Percentiles rank a stretch among this genome's conserved stretches.
Evolutionary conservation across 306 rosid genomes (phyloP).

Genomic region (Rubus idaeus): DNA sequence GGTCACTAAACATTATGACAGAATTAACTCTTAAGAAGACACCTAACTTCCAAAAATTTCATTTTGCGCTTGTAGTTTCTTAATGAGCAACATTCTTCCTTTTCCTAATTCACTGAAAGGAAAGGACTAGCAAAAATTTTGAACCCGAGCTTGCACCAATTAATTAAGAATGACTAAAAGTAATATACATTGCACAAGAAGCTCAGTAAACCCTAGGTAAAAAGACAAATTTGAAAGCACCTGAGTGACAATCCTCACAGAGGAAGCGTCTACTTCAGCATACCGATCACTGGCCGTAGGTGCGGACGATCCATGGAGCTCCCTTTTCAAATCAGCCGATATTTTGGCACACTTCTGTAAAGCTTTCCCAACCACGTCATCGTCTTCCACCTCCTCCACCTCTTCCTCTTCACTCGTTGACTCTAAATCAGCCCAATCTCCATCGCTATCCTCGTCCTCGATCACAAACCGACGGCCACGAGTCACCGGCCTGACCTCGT

Average conservation of each 20-base stretch:
- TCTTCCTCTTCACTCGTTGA: conserved; percentile 53
- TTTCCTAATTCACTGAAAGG: neutral
- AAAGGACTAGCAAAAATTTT: neutral
- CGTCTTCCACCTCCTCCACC: conserved; percentile 32
- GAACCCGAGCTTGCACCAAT: neutral
- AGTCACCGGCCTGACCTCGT: conserved; percentile 22
- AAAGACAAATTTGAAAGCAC: conserved; percentile 23
- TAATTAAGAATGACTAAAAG: neutral
- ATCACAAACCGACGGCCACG: conserved; percentile 76
- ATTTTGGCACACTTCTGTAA: conserved; percentile 79
- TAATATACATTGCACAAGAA: neutral
- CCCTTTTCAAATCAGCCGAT: conserved; percentile 76
- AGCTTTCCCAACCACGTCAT: conserved; percentile 82
- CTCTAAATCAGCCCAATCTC: conserved; percentile 37
- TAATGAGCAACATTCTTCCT: neutral
- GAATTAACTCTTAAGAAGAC: neutral
- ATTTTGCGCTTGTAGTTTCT: neutral
- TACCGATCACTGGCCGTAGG: conserved; percentile 55
- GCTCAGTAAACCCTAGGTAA: neutral
- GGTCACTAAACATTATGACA: neutral
- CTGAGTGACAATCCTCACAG: conserved; percentile 87
- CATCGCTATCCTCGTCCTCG: conserved; percentile 67
- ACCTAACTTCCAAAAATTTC: neutral
- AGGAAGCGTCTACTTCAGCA: conserved; percentile 78
- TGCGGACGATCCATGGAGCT: conserved; percentile 67